Evolutionary conservation across 2,329 filamentous ascomycete species (phyloP).

Genomic region (Beauveria sp.): DNA sequence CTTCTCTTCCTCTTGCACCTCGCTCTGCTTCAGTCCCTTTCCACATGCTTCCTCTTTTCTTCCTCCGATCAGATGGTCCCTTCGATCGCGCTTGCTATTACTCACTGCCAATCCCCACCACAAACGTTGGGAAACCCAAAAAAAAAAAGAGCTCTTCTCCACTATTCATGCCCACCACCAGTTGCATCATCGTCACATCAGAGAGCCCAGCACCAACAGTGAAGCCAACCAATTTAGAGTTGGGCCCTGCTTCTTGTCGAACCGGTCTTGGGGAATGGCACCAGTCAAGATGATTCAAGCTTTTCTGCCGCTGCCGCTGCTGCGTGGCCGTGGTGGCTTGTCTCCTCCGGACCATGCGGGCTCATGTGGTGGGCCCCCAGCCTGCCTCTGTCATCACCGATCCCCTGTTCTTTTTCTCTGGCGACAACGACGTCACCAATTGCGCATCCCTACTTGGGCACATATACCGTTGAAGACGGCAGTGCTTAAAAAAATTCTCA

Average conservation of each 20-base stretch:
- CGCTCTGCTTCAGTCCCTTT: background rate
- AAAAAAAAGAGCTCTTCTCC: background rate
- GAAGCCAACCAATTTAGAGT: background rate
- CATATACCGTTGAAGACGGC: no score
- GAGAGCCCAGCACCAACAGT: background rate
- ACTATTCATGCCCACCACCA: background rate
- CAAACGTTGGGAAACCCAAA: background rate
- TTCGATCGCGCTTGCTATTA: background rate
- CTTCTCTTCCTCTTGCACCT: background rate
- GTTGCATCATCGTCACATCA: slow-evolving; percentile 6
- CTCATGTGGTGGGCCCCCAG: background rate
- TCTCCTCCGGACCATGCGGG: no score
- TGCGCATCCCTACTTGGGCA: background rate
- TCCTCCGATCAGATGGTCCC: background rate
- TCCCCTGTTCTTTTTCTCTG: background rate
- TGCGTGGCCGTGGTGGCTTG: background rate
- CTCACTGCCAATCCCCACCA: background rate
- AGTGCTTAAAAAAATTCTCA: no score
- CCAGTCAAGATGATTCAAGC: background rate
- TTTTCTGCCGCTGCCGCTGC: background rate
- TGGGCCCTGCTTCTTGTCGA: background rate
- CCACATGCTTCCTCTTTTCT: slow-evolving; percentile 8
- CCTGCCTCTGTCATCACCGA: background rate
- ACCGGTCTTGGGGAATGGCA: no score
- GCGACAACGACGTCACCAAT: slow-evolving; percentile 3